Conservation (phyloP, 2,329 filamentous ascomycete genomes). For the Colletotrichum sansevieriae region DNA sequence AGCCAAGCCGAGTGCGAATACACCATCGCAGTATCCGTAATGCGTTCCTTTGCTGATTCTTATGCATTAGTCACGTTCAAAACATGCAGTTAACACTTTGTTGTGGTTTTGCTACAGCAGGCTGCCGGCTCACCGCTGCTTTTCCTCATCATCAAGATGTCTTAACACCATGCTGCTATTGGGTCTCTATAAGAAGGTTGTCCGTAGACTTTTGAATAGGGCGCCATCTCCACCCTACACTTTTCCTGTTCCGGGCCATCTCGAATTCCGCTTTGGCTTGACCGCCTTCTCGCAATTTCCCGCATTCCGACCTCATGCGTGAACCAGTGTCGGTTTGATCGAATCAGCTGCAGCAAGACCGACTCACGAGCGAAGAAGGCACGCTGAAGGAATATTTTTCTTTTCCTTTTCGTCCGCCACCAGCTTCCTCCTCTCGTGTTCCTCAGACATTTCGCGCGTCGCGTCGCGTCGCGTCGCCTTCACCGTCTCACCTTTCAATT, state of each 20-base stretch:
- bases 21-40: too few relatives aligned
- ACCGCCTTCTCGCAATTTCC: slow-evolving; percentile 42
- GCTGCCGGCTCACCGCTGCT: slow-evolving; percentile 18
- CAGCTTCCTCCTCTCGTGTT: background rate
- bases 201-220: slow-evolving; percentile 4
- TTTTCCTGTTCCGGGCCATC: slow-evolving; percentile 32
- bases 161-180: background rate
- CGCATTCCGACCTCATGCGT: slow-evolving; percentile 29
- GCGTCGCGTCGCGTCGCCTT: background rate
- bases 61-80: background rate
- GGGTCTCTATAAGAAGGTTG: slow-evolving; percentile 1
- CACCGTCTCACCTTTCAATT: slow-evolving; percentile 12
- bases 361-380: slow-evolving; percentile 18
- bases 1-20: background rate
- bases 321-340: slow-evolving; percentile 19
- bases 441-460: slow-evolving; percentile 26
- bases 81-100: background rate
- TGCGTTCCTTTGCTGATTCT: background rate
- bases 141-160: background rate
- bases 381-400: slow-evolving; percentile 27
- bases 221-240: slow-evolving; percentile 30
- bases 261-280: slow-evolving; percentile 35
- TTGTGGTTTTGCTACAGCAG: background rate
- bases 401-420: background rate
- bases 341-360: slow-evolving; percentile 27